phyloP scores from a whole-genome alignment of 2,329 filamentous ascomycete genomes.

The Zymoseptoria passerinii region DNA sequence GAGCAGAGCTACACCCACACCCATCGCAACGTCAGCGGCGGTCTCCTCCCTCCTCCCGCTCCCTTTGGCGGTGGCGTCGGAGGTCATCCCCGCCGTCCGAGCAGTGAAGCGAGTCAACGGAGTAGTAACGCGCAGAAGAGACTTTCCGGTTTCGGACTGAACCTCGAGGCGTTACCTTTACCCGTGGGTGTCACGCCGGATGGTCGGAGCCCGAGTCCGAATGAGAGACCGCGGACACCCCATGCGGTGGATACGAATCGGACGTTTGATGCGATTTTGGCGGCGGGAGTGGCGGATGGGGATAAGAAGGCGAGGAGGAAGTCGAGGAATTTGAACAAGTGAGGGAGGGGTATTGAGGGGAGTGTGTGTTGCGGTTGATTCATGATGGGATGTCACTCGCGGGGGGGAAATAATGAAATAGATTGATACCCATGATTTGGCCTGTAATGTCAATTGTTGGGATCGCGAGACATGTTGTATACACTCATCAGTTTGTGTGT shows the following conservation, averaged over 20 bases:
- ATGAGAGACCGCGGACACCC: conserved; percentile 23
- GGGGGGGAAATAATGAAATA: too few relatives aligned
- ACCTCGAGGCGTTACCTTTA: conserved; percentile 40
- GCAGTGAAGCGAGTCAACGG: conserved; percentile 13
- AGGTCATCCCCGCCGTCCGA: conserved; percentile 9
- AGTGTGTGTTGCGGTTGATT: neutral
- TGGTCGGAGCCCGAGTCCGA: conserved; percentile 13
- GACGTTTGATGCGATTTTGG: conserved; percentile 44
- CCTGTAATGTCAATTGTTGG: too few relatives aligned
- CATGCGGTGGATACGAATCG: conserved; percentile 32
- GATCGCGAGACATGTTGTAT: too few relatives aligned
- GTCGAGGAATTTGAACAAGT: neutral
- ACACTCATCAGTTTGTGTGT: too few relatives aligned
- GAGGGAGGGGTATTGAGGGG: too few relatives aligned
- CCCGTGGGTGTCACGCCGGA: conserved; percentile 37
- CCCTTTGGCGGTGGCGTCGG: neutral
- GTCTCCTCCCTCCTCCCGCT: conserved; percentile 15
- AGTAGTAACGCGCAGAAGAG: conserved; percentile 26
- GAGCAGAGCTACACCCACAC: conserved; percentile 6
- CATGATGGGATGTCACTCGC: too few relatives aligned
- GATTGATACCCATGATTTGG: too few relatives aligned
- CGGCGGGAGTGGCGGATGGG: conserved; percentile 18
- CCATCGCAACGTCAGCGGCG: conserved; percentile 2
- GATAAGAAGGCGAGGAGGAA: conserved; percentile 24
- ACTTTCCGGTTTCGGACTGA: conserved; percentile 38